Base-by-base conservation (phyloP, 495 filamentous ascomycete species). In the Aspergillus hancockii region DNA sequence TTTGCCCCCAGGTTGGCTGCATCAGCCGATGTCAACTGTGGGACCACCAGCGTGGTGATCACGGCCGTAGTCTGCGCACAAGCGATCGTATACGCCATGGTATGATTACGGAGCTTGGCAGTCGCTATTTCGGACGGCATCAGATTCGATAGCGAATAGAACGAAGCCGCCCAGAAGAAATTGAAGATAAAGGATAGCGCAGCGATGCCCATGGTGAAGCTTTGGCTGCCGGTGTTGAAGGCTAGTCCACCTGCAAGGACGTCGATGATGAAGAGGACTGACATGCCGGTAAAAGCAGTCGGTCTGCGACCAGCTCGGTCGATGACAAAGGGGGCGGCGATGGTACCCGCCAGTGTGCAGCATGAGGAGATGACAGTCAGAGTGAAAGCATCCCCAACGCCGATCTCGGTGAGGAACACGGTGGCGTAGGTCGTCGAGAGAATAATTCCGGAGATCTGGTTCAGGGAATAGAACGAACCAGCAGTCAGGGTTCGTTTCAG, bases 61-160 rank as follows among this genome's bases (percentile, higher is more conserved):
- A 75, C 74, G 8, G 74, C 72, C 1, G 71, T 76, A 2, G 69
- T 68, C 21, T 70, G 72, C 9, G 70, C 68, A 47, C 72, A 75
- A 3, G 72, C 72, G 38, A 76, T 67, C 0, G 74, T 76, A 54
- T 76, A 75, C 1, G 74, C 69, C 74, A 76, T 75, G 38, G 71
- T 75, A 36, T 71, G 67, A 54, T 75, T 68, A 28, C 74, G 74
- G 6, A 76, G 67, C 43, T 72, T 76, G n/a, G 74, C 67, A 7
- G 72, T 76, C 3, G 74, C 74, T n/a, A 75, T 75, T 46, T 76
- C 74, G 1, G 74, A 69, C 0, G 74, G 74, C 71, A 76, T 75
- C 46, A 76, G 46, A 19, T 57, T 67, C 12, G 69, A 72, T 12
- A 75, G 49, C 0, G 72, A 72, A 56, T 55, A 69, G 56, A 75